Conservation (phyloP, 148 eudicot genomes). For the Vaccinium myrtillus region DNA sequence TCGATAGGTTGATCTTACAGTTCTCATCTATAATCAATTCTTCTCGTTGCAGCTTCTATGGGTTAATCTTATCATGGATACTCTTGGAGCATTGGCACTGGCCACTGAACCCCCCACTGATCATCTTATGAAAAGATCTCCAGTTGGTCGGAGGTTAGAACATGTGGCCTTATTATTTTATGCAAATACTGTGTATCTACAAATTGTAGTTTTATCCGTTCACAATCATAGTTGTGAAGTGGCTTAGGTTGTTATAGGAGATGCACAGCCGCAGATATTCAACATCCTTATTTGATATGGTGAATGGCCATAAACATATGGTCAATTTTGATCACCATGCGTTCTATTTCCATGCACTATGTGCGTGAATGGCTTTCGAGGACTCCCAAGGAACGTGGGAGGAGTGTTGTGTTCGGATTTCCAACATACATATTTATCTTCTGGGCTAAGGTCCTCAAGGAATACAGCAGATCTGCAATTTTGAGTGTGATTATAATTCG, state of each 20-base stretch:
- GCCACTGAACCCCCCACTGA: conserved; percentile 98
- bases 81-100: conserved; percentile 91
- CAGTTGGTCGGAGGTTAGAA: conserved; percentile 86
- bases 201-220: background rate
- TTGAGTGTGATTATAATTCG: background rate
- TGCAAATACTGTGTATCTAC: background rate
- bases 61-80: conserved; percentile 98
- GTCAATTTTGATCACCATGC: background rate
- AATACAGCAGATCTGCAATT: background rate
- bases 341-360: background rate
- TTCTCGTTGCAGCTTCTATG: conserved; percentile 67
- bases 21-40: conserved; percentile 5
- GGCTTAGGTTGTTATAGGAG: background rate
- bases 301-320: conserved; percentile 12
- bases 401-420: background rate
- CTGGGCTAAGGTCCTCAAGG: background rate
- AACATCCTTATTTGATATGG: background rate
- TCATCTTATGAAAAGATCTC: conserved; percentile 80
- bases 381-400: background rate
- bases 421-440: background rate
- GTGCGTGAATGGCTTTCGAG: background rate
- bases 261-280: background rate
- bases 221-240: background rate
- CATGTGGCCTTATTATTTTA: background rate
- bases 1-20: background rate